Evolutionary conservation across 495 filamentous ascomycete genomes (phyloP).

Genomic region (Lasiosphaeriaceae sp.): DNA sequence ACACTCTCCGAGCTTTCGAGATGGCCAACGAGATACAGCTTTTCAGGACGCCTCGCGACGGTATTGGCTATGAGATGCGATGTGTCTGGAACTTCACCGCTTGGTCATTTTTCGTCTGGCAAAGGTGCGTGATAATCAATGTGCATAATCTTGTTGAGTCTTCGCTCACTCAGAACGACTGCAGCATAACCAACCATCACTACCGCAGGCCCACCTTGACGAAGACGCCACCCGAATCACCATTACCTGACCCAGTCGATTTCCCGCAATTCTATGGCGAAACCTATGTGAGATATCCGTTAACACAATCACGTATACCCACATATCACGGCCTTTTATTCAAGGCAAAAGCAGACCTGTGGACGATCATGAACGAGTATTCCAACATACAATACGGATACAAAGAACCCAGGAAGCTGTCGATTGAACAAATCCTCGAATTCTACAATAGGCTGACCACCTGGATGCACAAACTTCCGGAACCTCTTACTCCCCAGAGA

Average conservation of each 20-base stretch:
- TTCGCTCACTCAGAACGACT: background rate
- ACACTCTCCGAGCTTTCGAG: slow-evolving; percentile 26
- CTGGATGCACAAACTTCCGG: slow-evolving; percentile 31
- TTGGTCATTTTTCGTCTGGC: slow-evolving; percentile 34
- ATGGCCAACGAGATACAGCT: slow-evolving; percentile 32
- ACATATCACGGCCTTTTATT: slow-evolving; percentile 23
- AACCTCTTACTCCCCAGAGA: slow-evolving; percentile 28
- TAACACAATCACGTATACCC: slow-evolving; percentile 18
- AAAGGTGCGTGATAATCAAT: slow-evolving; percentile 27
- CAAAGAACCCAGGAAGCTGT: slow-evolving; percentile 7
- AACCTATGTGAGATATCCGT: slow-evolving; percentile 34
- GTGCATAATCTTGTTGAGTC: background rate
- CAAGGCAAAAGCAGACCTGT: slow-evolving; percentile 34
- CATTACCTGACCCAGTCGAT: slow-evolving; percentile 28
- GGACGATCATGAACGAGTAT: slow-evolving; percentile 30
- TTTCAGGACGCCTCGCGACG: slow-evolving; percentile 8
- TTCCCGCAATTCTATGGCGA: slow-evolving; percentile 36
- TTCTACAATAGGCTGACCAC: slow-evolving; percentile 24
- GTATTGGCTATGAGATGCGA: slow-evolving; percentile 9
- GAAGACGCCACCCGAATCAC: slow-evolving; percentile 20
- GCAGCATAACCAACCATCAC: slow-evolving; percentile 24
- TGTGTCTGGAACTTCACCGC: slow-evolving; percentile 31
- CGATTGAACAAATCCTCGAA: slow-evolving; percentile 18
- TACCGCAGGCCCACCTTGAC: slow-evolving; percentile 26
- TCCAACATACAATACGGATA: slow-evolving; percentile 14